Base-by-base conservation (phyloP, 2,329 filamentous ascomycete species). In the Aureobasidium sp. region DNA sequence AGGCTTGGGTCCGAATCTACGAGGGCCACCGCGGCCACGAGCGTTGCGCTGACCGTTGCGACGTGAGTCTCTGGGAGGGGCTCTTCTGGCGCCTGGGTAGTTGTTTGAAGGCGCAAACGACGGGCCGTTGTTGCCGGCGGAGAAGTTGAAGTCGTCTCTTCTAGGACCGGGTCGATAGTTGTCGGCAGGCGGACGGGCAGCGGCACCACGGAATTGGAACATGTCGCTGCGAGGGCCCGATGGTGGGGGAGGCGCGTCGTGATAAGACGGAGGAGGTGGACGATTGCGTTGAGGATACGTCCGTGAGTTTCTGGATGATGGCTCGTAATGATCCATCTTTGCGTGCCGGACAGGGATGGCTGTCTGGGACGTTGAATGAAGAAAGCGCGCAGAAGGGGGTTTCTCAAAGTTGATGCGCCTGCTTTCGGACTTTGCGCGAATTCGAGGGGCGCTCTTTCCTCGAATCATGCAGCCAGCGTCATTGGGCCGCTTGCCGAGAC, bases 1-100 rank as follows among this genome's bases (percentile, higher is more conserved):
- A 35, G 75, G 71, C 44, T 68, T 68, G 33, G 68, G 68, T 24
- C 59, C 62, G 47, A 65, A 67, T 48, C 62, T 62, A 24, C 68
- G 59, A 42, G 37, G 50, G 9, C 12, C 14, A 27, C 45, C 45
- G 12, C 54, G 54, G 35, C 54, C 54, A 49, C 60, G 60, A 5
- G 17, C 52, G 29, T 45, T 40, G 12, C 44, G 27, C 8, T 19
- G 42, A 33, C 11, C 35, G n/a, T 37, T 56, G 22, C 61, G 53
- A 54, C 61, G 53, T 14, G 35, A 29, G 37, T 58, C 45, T 27
- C 56, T 17, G 15, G 45, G 45, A 27, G 60, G 52, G 35, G 49
- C 33, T 50, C 60, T 31, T 49, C 52, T 54, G 17, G 60, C 60
- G 29, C 29, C 52, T 29, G 52, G 60, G 35, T 62, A 58, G n/a